These are phyloP conservation scores for Calonectria henricotiae DNA, from an alignment of 2,329 filamentous ascomycete genomes.

Conservation along the genomic window DNA sequence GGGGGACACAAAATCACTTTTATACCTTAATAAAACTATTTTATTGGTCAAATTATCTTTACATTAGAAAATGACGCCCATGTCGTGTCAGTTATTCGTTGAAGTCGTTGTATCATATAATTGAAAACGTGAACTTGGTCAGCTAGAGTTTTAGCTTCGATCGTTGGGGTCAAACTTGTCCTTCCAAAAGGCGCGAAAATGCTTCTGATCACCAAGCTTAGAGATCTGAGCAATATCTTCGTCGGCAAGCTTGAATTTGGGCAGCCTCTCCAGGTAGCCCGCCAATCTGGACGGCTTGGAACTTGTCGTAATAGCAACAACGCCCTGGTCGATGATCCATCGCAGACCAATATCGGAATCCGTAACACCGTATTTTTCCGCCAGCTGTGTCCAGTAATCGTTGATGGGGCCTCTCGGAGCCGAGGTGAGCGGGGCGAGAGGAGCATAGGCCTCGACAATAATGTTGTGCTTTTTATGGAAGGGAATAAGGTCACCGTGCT, in stretches of 20 bases:
- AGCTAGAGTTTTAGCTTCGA: constrained; percentile 49
- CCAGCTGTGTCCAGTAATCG: constrained; percentile 66
- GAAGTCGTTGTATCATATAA: background rate
- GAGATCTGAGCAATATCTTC: constrained; percentile 73
- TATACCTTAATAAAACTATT: background rate
- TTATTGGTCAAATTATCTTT: constrained; percentile 20
- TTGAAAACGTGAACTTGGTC: background rate
- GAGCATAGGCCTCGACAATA: constrained; percentile 70
- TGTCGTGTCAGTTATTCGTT: constrained; percentile 1
- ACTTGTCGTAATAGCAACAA: constrained; percentile 75
- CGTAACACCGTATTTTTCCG: constrained; percentile 73
- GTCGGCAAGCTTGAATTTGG: constrained; percentile 72
- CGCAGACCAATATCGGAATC: constrained; percentile 72
- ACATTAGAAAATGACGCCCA: background rate
- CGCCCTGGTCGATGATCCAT: constrained; percentile 74
- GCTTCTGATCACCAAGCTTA: constrained; percentile 72
- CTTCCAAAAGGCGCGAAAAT: constrained; percentile 75
- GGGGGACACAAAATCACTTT: too few relatives aligned
- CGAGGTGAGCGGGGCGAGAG: constrained; percentile 68
- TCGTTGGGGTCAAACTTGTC: constrained; percentile 70
- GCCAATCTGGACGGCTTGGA: constrained; percentile 72
- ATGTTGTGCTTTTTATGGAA: constrained; percentile 74
- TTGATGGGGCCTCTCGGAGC: constrained; percentile 71
- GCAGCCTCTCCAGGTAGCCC: constrained; percentile 68
- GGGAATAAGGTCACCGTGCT: constrained; percentile 73